Conservation (phyloP, 2,329 filamentous ascomycete species). For the Neodidymelliopsis sp. region DNA sequence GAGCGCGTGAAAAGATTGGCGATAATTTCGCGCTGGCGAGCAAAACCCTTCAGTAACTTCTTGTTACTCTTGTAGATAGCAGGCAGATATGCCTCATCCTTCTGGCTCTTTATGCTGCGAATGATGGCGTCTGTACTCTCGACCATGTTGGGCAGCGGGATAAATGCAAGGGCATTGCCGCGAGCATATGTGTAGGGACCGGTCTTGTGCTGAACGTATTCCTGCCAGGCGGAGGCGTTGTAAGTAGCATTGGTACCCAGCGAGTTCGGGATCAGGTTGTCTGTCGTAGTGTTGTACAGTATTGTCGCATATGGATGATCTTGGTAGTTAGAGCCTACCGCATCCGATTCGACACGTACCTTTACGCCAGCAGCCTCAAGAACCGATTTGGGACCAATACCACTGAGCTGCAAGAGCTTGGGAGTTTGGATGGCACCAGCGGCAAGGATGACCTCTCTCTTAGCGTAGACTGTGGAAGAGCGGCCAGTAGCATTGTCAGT, state of each 20-base stretch:
- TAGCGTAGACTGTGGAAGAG: conserved; percentile 33
- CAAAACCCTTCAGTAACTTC: conserved; percentile 25
- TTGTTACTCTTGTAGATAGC: conserved; percentile 26
- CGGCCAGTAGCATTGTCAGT: conserved; percentile 41
- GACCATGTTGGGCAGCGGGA: conserved; percentile 29
- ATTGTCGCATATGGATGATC: conserved; percentile 29
- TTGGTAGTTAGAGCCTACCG: conserved; percentile 29
- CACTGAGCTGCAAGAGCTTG: conserved; percentile 16
- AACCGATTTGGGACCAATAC: conserved; percentile 9
- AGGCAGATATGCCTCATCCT: conserved; percentile 26
- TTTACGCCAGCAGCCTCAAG: conserved; percentile 9
- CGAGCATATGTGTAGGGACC: conserved; percentile 34
- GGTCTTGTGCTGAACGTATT: conserved; percentile 27
- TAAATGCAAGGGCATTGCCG: conserved; percentile 29
- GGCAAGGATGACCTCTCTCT: conserved; percentile 24
- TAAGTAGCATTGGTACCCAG: conserved; percentile 29
- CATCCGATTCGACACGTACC: conserved; percentile 4
- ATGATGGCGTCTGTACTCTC: conserved; percentile 9
- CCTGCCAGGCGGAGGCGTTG: conserved; percentile 15
- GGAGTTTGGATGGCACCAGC: conserved; percentile 14
- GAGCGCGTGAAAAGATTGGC: conserved; percentile 25
- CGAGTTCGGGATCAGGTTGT: conserved; percentile 17
- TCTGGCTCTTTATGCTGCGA: conserved; percentile 27
- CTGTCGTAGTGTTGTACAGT: conserved; percentile 3
- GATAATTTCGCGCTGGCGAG: conserved; percentile 27